These are phyloP conservation scores for Podila epicladia DNA, from an alignment of 192 early-diverging fungal species.

Conservation along the genomic window DNA sequence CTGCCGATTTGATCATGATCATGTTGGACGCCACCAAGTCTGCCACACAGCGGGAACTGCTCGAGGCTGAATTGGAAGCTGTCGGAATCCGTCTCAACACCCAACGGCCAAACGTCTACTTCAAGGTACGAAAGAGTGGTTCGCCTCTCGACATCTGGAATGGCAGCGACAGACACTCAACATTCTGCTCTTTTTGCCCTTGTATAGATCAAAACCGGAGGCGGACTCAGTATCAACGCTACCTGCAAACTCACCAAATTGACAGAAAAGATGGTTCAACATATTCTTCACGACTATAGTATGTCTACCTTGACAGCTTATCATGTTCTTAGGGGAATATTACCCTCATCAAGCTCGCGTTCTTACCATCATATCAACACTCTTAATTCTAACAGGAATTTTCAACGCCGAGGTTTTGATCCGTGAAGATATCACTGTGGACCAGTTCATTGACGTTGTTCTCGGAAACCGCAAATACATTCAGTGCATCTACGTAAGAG, in stretches of 20 bases:
- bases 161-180: no score
- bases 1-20: constrained; percentile 96
- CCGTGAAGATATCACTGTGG: constrained; percentile 95
- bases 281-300: constrained; percentile 96
- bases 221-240: constrained; percentile 94
- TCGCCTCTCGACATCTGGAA: no score
- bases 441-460: constrained; percentile 99
- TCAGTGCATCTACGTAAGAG: constrained; percentile 87
- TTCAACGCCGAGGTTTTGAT: constrained; percentile 98
- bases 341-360: no score
- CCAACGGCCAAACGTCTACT: constrained; percentile 91
- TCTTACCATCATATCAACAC: neutral
- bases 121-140: constrained; percentile 66
- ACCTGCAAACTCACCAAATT: constrained; percentile 88
- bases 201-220: constrained; percentile 87
- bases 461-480: constrained; percentile 98
- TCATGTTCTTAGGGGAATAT: neutral
- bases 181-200: no score
- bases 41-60: constrained; percentile 77
- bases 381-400: constrained; percentile 61
- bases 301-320: constrained; percentile 7
- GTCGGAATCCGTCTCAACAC: constrained; percentile 96
- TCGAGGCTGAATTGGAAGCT: constrained; percentile 94
- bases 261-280: constrained; percentile 91
- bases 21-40: constrained; percentile 98